Evolutionary conservation across 2,329 filamentous ascomycete genomes (phyloP), one percentile per base, ranked within the genome.

Genomic region (Fusarium sublunatum): DNA sequence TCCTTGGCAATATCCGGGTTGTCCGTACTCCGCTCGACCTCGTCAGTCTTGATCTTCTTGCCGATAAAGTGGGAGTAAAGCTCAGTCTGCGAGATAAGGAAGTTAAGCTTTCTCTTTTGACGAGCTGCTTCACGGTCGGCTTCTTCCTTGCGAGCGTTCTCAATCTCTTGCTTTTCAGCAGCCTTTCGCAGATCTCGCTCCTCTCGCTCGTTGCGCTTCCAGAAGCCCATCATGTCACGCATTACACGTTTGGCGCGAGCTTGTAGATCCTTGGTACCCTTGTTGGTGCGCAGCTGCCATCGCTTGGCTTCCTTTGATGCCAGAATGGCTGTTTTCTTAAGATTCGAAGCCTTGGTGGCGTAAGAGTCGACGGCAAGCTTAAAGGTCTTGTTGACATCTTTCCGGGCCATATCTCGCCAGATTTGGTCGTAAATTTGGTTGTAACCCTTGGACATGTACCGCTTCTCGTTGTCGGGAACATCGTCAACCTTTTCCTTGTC

Each of bases 141-240:
- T 81, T 99, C 95, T 58, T 94, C 93, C 79, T 94, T 96, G 78
- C 95, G 93, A 15, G 95, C 95, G 72, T 95, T 96, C 75, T 99
- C 95, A 43, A 99, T 86, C 79, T 98, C 95, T 76, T 97, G 93
- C 75, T 90, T 92, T 81, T 99, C 95, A 6, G 95, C 95, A 48
- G 93, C 89, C 80, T 97, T 96, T 68, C 95, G 89, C 65, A 96
- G 83, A 75, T 99, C 95, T 59, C 95, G 91, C 75, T 99, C 95
- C 75, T 99, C 95, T 49, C 94, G 91, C 77, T 99, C 95, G 75
- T 99, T 99, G 54, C 94, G 90, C 79, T 98, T 98, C 95, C 95
- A 99, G 84, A 98, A 99, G 55, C 91, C 88, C 86, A 97, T 95
- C 95, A 99, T 99, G 79, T 99, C 95, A 74, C 95, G 88, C 95